Base-by-base conservation (phyloP, 1,284 basidiomycete species). In the Irpex sp. region DNA sequence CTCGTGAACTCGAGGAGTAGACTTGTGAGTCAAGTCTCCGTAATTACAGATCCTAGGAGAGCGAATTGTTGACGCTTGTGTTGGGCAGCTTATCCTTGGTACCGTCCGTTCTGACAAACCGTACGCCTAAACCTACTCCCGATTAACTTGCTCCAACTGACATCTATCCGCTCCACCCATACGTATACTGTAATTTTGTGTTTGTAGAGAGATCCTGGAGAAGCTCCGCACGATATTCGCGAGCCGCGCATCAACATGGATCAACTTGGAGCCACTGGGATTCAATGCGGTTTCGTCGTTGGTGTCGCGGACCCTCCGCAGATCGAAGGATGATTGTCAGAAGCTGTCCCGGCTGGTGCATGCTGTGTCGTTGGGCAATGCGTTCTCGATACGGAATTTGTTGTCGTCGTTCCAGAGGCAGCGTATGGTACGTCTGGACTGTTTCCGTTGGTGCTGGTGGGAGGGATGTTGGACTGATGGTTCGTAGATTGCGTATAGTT, bases 361-460 rank as follows among this genome's bases (percentile, higher is more conserved):
- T 75, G 82, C 84, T 1, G 82, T 86, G 11, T 92, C 92, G 1
- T 85, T 86, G 15, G 92, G 92, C 4, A 94, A 93, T 77, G 88
- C 90, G 0, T 93, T 94, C 74, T 88, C 89, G 10, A 89, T 89
- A 2, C 82, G 91, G 67, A 92, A 86, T 74, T 85, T 92, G 63
- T 78, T 93, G 43, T 86, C 82, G 45, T 90, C 88, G 1, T 80
- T 93, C 1, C 88, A 92, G 67, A 82, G 91, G 18, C 90, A 91
- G 73, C 83, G 84, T 72, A 84, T 87, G 76, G 89, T 90, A 76
- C 62, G 85, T 79, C 18, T 54, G 9, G 38, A 42, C 38, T 10
- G 38, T 42, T 38, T 38, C 5, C 7, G 7, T 9, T 38, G 38
- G 38, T 38, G 38, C 5, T 42, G 38, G 9, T 38, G 38, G 38